Evolutionary conservation across 2,329 filamentous ascomycete species (phyloP).

Genomic region (Penicillium sclerotigenum): DNA sequence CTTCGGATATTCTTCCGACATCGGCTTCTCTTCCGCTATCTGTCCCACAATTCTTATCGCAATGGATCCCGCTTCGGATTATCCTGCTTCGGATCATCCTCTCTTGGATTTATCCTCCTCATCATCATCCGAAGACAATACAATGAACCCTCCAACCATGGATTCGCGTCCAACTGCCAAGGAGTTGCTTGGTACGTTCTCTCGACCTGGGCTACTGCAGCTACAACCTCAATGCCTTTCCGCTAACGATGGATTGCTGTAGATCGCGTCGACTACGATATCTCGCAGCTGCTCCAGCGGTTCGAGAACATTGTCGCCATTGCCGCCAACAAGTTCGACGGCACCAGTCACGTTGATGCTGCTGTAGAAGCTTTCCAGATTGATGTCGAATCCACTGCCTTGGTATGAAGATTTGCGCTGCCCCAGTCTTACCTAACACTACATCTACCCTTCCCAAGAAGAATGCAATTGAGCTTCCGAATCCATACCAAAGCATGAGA

Average conservation of each 20-base stretch:
- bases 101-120: not conserved
- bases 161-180: conserved; percentile 33
- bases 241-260: not conserved
- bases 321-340: conserved; percentile 44
- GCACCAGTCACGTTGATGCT: conserved; percentile 51
- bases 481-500: too few species aligned
- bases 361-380: conserved; percentile 58
- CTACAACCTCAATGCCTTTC: not conserved
- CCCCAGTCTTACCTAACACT: too few species aligned
- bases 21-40: not conserved
- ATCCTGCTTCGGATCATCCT: not conserved
- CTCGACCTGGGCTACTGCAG: not conserved
- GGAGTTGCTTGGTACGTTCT: conserved; percentile 27
- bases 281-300: conserved; percentile 49
- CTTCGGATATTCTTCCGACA: not conserved
- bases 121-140: not conserved
- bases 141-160: conserved; percentile 22
- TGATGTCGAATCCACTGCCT: conserved; percentile 56
- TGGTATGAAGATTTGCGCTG: conserved; percentile 43
- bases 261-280: conserved; percentile 47
- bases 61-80: not conserved
- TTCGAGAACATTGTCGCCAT: conserved; percentile 57
- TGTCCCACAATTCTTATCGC: not conserved
- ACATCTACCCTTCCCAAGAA: not conserved
- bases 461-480: not conserved